A percentile compares a stretch with the other conserved stretches of the same genome.
Conservation (phyloP, 768 basidiomycete species). For the Lentinula guzmanii region DNA sequence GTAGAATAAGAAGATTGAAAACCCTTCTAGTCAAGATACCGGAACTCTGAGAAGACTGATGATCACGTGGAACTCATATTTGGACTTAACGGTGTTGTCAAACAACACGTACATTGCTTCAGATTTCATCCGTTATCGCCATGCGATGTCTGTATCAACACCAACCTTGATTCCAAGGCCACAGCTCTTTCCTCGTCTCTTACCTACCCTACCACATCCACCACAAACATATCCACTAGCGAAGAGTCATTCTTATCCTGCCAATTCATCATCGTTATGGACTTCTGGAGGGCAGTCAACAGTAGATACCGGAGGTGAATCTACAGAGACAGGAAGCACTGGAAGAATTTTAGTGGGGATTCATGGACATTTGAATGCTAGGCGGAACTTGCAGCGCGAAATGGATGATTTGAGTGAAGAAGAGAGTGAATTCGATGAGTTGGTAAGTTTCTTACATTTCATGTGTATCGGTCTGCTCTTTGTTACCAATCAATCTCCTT, state of each 20-base stretch:
- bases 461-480: too few relatives aligned
- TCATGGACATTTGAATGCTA: constrained; percentile 53
- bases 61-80: neutral
- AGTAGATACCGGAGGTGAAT: neutral
- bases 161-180: constrained; percentile 71
- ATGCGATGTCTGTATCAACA: constrained; percentile 31
- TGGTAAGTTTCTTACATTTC: constrained; percentile 34
- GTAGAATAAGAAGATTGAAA: neutral
- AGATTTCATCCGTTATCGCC: neutral
- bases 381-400: constrained; percentile 66
- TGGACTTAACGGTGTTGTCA: neutral
- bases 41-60: neutral
- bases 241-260: constrained; percentile 27
- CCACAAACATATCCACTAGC: constrained; percentile 65
- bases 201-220: constrained; percentile 41
- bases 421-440: constrained; percentile 74
- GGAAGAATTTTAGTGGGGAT: constrained; percentile 27
- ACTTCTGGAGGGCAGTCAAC: neutral
- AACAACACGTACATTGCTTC: neutral
- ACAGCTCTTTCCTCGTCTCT: constrained; percentile 54
- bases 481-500: neutral
- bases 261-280: constrained; percentile 6
- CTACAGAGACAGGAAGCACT: neutral
- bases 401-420: constrained; percentile 84
- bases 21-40: too few relatives aligned